Conservation (phyloP, 345 rosid genomes). For the Geranium rotundifolium region DNA sequence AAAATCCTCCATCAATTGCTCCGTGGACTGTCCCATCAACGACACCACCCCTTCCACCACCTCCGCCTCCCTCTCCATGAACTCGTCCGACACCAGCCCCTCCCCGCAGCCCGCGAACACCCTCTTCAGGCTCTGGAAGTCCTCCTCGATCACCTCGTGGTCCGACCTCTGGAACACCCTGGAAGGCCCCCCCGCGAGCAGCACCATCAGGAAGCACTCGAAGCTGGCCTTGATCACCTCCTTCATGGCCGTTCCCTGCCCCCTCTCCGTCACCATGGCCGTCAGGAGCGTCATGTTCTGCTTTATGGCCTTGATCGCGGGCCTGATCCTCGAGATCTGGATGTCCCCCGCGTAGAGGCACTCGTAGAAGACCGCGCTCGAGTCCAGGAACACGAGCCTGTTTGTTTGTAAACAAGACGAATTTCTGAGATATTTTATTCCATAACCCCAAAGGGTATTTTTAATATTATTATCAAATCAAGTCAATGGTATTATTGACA, state of each 20-base stretch:
- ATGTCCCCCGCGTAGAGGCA: slow-evolving; percentile 62
- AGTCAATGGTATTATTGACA: too few species aligned
- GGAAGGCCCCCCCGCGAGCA: slow-evolving; percentile 64
- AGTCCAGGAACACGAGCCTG: slow-evolving; percentile 68
- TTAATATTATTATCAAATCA: too few species aligned
- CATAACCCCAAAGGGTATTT: too few species aligned
- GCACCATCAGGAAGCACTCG: slow-evolving; percentile 64
- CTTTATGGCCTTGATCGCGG: slow-evolving; percentile 51
- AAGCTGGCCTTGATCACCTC: slow-evolving; percentile 78
- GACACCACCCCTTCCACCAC: slow-evolving; percentile 60
- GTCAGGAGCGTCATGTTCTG: slow-evolving; percentile 63
- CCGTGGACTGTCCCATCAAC: slow-evolving; percentile 64
- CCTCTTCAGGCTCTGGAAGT: slow-evolving; percentile 55
- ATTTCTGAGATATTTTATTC: too few species aligned
- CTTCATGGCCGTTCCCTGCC: slow-evolving; percentile 63
- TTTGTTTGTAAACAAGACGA: too few species aligned
- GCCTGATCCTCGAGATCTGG: slow-evolving; percentile 41
- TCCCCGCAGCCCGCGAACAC: slow-evolving; percentile 64
- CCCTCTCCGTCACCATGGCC: slow-evolving; percentile 57
- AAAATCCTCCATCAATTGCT: slow-evolving; percentile 73
- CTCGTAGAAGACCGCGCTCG: slow-evolving; percentile 54
- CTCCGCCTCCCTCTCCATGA: slow-evolving; percentile 58
- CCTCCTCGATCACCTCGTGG: slow-evolving; percentile 46
- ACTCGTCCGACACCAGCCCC: slow-evolving; percentile 59
- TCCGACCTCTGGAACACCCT: slow-evolving; percentile 52